Percentiles rank a stretch among this genome's conserved stretches.
Evolutionary conservation across 2,329 filamentous ascomycete species (phyloP).

Genomic region (Pseudofabraea citricarpa): DNA sequence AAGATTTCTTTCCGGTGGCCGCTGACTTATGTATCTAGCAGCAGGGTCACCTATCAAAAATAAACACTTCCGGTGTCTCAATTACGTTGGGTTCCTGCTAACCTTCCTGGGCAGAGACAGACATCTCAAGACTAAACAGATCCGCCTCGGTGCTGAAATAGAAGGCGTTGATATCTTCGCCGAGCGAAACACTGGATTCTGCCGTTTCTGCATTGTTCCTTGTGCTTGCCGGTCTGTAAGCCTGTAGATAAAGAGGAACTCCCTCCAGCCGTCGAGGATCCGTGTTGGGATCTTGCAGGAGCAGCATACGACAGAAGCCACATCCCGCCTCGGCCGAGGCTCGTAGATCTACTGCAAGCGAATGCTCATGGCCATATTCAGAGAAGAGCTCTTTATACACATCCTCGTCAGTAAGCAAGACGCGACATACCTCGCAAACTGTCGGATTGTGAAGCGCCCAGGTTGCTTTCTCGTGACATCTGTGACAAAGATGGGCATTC

Average conservation of each 20-base stretch:
- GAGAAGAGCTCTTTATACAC: background rate
- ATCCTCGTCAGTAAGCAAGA: background rate
- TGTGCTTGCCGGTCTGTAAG: background rate
- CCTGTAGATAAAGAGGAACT: background rate
- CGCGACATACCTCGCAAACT: background rate
- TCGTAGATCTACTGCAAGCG: background rate
- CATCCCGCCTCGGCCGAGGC: constrained; percentile 1
- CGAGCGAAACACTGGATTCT: background rate
- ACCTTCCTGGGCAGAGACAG: constrained; percentile 2
- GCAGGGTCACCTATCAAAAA: constrained; percentile 1
- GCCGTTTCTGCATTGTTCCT: too few species aligned
- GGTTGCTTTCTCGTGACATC: background rate
- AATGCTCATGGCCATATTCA: background rate
- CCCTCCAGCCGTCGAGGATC: background rate
- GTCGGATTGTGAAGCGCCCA: background rate
- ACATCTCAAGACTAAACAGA: constrained; percentile 4
- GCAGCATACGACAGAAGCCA: constrained; percentile 7
- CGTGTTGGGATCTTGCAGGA: constrained; percentile 7
- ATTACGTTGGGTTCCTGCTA: background rate
- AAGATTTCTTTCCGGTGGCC: constrained; percentile 2
- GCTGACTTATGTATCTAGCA: constrained; percentile 5
- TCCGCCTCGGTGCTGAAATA: constrained; percentile 5
- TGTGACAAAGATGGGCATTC: background rate
- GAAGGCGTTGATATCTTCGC: constrained; percentile 4
- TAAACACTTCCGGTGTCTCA: background rate